Base-by-base conservation (phyloP, 208 protist genomes). In the Tetramitus jugosus region DNA sequence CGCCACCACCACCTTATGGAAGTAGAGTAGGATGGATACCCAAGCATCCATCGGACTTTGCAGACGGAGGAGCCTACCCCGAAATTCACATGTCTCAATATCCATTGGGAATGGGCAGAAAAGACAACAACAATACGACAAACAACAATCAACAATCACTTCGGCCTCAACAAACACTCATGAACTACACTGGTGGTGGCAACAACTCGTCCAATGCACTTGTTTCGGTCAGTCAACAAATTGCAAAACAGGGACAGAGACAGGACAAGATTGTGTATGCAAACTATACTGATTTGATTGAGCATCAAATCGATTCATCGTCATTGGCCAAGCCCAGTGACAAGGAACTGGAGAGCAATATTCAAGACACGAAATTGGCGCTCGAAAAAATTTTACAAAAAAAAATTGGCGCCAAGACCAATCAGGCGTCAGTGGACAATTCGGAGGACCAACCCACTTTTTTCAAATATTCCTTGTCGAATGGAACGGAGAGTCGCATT, bases 51-150 rank as follows among this genome's bases (percentile, higher is more conserved):
- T n/a, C n/a, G n/a, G 89, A 91, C 72, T 93, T 88, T 86, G 87
- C 69, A 20, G 91, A 92, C 83, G 91, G 91, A 49, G 91, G 91
- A 69, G 90, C 91, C 0, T 94, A 89, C 60, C 91, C 91, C 20
- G 91, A 94, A 81, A 91, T 94, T 35, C 89, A 93, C 67, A 77
- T 90, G 0, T 65, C 82, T 6, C 91, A 94, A 82, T 94, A 83
- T 76, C 91, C 91, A 20, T 68, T 92, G 23, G 81, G 89, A 52
- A 93, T 94, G 88, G 91, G 91, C 10, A 65, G 78, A 77, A 87
- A 87, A 45, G 74, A 61, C 4, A 37, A 29, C 0, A 42, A 64
- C 23, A 65, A 60, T 17, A 52, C 20, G 0, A 42, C 40, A 29
- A 69, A 39, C 37, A 68, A 65, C 53, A n/a, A n/a, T n/a, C n/a